Evolutionary conservation across 2,329 filamentous ascomycete genomes (phyloP).

Genomic region (Epicoccum nigrum): DNA sequence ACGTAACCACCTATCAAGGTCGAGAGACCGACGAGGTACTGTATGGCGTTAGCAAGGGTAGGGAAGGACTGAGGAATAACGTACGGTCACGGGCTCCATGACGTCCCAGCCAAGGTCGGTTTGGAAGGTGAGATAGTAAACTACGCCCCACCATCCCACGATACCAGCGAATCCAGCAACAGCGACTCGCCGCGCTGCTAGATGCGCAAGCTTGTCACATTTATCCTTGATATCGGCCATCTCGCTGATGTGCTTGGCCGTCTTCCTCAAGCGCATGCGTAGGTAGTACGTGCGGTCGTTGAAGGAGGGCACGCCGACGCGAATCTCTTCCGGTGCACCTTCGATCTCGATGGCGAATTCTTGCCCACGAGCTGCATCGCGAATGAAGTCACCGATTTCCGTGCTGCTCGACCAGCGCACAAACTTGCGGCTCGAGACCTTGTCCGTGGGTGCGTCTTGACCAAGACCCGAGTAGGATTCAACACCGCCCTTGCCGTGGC

Average conservation of each 20-base stretch:
- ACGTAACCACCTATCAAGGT: conserved; percentile 89
- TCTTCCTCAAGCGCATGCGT: conserved; percentile 74
- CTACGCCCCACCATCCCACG: conserved; percentile 78
- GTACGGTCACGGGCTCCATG: conserved; percentile 80
- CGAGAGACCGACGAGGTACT: conserved; percentile 81
- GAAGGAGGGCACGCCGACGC: conserved; percentile 84
- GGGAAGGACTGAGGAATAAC: conserved; percentile 13
- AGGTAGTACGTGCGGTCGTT: conserved; percentile 89
- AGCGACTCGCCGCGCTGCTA: conserved; percentile 77
- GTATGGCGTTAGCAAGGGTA: neutral
- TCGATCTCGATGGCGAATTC: conserved; percentile 88
- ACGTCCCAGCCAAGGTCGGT: conserved; percentile 88
- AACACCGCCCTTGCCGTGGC: conserved; percentile 63
- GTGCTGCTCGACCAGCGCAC: conserved; percentile 89
- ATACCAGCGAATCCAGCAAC: conserved; percentile 78
- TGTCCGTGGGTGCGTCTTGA: conserved; percentile 57
- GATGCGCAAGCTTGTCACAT: conserved; percentile 79
- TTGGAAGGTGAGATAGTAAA: conserved; percentile 71
- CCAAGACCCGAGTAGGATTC: conserved; percentile 75
- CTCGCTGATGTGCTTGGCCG: conserved; percentile 69
- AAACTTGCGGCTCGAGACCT: conserved; percentile 64
- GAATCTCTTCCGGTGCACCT: conserved; percentile 69
- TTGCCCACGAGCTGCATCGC: conserved; percentile 81
- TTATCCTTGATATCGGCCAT: conserved; percentile 78
- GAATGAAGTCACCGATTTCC: conserved; percentile 92